phyloP scores from a whole-genome alignment of 106 monocot genomes.

The Hemerocallis citrina region DNA sequence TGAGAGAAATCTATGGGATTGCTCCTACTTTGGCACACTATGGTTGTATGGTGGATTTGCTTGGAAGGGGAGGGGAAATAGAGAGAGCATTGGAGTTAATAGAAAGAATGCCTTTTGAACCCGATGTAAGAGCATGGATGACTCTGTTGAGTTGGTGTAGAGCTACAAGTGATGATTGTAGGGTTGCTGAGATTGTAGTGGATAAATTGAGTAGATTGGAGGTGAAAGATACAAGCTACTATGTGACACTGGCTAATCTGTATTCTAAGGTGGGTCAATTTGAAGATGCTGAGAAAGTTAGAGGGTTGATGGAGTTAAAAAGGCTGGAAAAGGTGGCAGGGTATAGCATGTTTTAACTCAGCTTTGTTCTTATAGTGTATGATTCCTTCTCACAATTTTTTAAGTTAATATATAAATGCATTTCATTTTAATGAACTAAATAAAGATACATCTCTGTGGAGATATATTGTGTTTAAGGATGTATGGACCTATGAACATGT shows the following conservation, averaged over 20 bases:
- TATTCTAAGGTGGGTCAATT: constrained; percentile 37
- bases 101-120: constrained; percentile 30
- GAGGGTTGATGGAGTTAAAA: constrained; percentile 23
- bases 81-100: constrained; percentile 30
- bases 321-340: constrained; percentile 27
- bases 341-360: constrained; percentile 21
- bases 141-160: constrained; percentile 34
- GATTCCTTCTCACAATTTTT: no score
- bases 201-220: constrained; percentile 29
- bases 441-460: no score
- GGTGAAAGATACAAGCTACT: constrained; percentile 28
- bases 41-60: constrained; percentile 49
- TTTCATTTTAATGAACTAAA: no score
- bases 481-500: no score
- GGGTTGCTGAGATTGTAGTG: constrained; percentile 31
- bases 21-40: constrained; percentile 28
- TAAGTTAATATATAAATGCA: no score
- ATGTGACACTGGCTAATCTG: constrained; percentile 39
- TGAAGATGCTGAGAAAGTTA: constrained; percentile 38
- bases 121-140: constrained; percentile 32
- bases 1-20: constrained; percentile 32
- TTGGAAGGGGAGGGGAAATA: constrained; percentile 30
- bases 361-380: no score
- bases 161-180: constrained; percentile 8
- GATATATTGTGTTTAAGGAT: no score